These are phyloP conservation scores for Discostella stelligeroides DNA, from an alignment of 108 stramenopile species.

Conservation along the genomic window DNA sequence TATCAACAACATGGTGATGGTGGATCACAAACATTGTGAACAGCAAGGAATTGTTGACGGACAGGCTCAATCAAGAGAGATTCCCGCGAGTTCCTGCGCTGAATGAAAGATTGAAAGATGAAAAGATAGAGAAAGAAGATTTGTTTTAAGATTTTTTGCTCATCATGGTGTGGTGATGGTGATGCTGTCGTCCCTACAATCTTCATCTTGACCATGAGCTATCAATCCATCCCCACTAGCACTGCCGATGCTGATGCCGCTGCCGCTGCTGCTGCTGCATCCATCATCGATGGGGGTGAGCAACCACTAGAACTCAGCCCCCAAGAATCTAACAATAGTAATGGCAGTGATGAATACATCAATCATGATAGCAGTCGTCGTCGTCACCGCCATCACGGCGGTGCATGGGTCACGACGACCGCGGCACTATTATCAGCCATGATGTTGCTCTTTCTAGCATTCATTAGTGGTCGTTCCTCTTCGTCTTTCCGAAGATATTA, in stretches of 20 bases:
- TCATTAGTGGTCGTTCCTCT: conserved; percentile 7
- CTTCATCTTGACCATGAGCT: not conserved
- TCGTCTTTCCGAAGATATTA: not conserved
- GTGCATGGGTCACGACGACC: not conserved
- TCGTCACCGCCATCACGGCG: not conserved
- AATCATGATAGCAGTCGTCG: not conserved
- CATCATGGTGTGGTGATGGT: no score
- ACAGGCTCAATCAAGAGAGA: no score
- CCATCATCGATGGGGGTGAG: not conserved
- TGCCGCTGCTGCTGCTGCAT: not conserved
- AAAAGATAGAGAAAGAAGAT: no score
- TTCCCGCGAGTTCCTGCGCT: no score
- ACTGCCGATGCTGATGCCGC: not conserved
- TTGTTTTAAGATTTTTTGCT: no score
- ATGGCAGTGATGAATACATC: not conserved
- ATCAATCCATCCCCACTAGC: conserved; percentile 6
- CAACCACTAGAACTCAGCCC: conserved; percentile 15
- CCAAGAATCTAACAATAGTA: conserved; percentile 6
- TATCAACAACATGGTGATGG: no score
- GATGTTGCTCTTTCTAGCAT: conserved; percentile 14
- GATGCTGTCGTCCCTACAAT: no score
- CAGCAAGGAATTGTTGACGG: no score
- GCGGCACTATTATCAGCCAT: conserved; percentile 12
- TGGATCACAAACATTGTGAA: no score
- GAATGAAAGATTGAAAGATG: no score